These are phyloP conservation scores for Sporobolomyces roseus DNA, from an alignment of 768 basidiomycete genomes.

Conservation along the genomic window DNA sequence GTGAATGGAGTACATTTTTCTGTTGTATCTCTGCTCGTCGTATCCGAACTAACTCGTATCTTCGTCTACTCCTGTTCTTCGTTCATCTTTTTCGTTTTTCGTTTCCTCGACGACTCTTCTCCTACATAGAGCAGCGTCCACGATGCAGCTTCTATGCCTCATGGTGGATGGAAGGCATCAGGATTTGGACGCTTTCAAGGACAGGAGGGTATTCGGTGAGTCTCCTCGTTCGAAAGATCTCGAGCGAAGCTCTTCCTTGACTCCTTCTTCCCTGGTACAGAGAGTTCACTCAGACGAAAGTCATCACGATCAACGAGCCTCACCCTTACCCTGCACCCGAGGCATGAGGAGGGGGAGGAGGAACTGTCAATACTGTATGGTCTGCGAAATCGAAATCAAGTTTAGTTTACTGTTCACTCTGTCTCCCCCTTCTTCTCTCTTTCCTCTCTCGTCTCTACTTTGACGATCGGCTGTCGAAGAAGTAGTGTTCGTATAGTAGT, in stretches of 20 bases:
- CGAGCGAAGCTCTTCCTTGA: too few relatives aligned
- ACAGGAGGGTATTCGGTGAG: constrained; percentile 26
- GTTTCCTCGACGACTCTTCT: not conserved
- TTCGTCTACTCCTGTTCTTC: too few relatives aligned
- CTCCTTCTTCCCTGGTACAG: constrained; percentile 35
- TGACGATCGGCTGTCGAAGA: too few relatives aligned
- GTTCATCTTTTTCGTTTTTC: too few relatives aligned
- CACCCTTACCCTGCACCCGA: constrained; percentile 22
- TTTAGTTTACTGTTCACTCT: too few relatives aligned
- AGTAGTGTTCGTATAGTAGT: too few relatives aligned
- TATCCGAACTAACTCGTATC: not conserved
- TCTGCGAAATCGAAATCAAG: too few relatives aligned
- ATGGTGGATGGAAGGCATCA: constrained; percentile 41
- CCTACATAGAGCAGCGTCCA: constrained; percentile 43
- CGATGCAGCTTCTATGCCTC: constrained; percentile 47
- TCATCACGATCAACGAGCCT: constrained; percentile 33
- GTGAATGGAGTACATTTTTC: constrained; percentile 32
- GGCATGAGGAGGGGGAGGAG: too few relatives aligned
- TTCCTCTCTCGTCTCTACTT: too few relatives aligned
- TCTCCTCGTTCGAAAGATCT: not conserved
- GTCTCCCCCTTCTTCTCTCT: too few relatives aligned
- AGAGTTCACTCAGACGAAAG: constrained; percentile 48
- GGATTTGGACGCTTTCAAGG: constrained; percentile 50
- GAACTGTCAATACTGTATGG: too few relatives aligned
- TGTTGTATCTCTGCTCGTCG: not conserved